Conservation (phyloP, 1,284 basidiomycete genomes). For the Ceratobasidium sp. region DNA sequence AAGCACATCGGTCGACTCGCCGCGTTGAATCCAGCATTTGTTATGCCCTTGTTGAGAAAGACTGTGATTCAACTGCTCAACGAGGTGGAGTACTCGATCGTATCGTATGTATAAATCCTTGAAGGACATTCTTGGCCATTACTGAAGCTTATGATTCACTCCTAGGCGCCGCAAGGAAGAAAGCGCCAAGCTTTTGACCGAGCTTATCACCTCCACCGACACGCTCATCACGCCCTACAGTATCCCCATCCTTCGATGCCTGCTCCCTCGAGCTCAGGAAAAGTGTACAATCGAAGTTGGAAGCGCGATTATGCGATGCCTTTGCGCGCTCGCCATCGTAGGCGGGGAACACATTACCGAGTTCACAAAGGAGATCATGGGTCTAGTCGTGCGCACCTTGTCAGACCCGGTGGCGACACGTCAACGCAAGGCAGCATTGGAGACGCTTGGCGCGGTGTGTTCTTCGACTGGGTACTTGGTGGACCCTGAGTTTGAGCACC, state of each 20-base stretch:
- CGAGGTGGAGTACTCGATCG: slow-evolving; percentile 95
- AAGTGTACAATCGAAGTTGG: slow-evolving; percentile 32
- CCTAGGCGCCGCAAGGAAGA: slow-evolving; percentile 32
- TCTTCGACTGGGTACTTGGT: slow-evolving; percentile 35
- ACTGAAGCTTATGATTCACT: not conserved
- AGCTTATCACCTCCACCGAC: slow-evolving; percentile 25
- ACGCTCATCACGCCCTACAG: slow-evolving; percentile 34
- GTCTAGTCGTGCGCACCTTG: slow-evolving; percentile 18
- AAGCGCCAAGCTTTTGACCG: slow-evolving; percentile 35
- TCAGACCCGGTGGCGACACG: slow-evolving; percentile 24
- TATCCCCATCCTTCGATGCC: slow-evolving; percentile 21
- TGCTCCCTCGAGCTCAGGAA: slow-evolving; percentile 18
- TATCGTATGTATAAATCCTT: slow-evolving; percentile 62
- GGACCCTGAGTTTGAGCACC: slow-evolving; percentile 21
- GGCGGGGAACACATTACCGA: slow-evolving; percentile 30
- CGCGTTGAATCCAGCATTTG: slow-evolving; percentile 96
- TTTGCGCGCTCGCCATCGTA: slow-evolving; percentile 22
- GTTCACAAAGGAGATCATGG: slow-evolving; percentile 24
- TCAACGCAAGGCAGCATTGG: slow-evolving; percentile 19
- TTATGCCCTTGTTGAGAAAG: slow-evolving; percentile 97
- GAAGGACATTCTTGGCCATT: not conserved
- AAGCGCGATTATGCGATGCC: slow-evolving; percentile 29
- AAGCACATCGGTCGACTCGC: slow-evolving; percentile 91
- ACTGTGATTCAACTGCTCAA: slow-evolving; percentile 96
- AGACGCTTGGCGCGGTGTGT: slow-evolving; percentile 35